phyloP scores from a whole-genome alignment of 1,284 basidiomycete species.

The Naganishia albida region DNA sequence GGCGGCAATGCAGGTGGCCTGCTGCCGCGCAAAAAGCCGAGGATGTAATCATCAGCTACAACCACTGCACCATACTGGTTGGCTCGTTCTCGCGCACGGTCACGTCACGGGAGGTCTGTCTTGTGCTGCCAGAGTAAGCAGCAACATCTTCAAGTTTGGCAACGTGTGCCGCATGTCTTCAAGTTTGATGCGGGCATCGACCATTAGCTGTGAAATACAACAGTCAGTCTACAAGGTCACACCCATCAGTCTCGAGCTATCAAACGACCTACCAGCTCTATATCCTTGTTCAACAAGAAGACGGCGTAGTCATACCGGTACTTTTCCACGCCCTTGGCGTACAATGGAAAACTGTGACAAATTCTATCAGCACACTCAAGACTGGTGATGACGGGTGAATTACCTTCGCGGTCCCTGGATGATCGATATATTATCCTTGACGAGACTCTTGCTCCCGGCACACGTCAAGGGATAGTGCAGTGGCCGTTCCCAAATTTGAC shows the following conservation, averaged over 20 bases:
- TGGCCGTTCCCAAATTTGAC: constrained; percentile 72
- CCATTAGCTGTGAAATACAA: constrained; percentile 69
- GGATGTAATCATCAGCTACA: neutral
- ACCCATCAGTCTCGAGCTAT: neutral
- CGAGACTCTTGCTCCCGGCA: constrained; percentile 80
- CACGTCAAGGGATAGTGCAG: constrained; percentile 86
- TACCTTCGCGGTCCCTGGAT: constrained; percentile 92
- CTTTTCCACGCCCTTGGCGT: constrained; percentile 87
- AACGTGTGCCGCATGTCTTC: constrained; percentile 93
- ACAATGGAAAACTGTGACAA: constrained; percentile 80
- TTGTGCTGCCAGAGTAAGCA: constrained; percentile 66
- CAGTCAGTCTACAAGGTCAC: neutral
- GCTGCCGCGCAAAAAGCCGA: constrained; percentile 9
- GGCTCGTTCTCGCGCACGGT: neutral
- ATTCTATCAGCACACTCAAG: neutral
- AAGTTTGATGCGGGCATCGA: constrained; percentile 78
- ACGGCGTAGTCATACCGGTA: constrained; percentile 98
- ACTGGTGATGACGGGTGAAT: constrained; percentile 44
- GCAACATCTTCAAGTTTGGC: constrained; percentile 90
- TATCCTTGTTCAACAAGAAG: constrained; percentile 94
- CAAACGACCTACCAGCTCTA: constrained; percentile 73
- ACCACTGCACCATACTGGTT: neutral
- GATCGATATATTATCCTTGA: constrained; percentile 84
- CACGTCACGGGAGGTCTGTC: constrained; percentile 12
- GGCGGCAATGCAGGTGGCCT: neutral